phyloP scores from a whole-genome alignment of 768 basidiomycete species.

The Lactarius vividus region DNA sequence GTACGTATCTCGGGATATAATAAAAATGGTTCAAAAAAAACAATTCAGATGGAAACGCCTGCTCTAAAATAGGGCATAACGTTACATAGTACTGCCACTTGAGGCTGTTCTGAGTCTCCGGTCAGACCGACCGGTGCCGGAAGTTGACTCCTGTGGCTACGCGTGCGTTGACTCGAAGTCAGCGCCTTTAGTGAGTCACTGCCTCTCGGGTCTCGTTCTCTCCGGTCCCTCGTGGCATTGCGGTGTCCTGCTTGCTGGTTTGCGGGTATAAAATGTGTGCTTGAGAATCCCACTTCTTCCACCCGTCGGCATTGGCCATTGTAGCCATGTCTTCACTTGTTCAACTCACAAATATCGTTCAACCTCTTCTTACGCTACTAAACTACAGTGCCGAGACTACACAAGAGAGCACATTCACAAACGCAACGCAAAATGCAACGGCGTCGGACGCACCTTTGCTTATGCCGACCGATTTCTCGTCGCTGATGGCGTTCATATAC shows the following conservation, averaged over 20 bases:
- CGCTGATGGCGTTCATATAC: constrained; percentile 45
- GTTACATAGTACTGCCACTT: too few relatives aligned
- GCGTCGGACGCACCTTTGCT: constrained; percentile 1
- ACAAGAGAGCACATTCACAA: neutral
- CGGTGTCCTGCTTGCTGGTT: neutral
- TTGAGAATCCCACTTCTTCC: neutral
- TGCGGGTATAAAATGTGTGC: constrained; percentile 1
- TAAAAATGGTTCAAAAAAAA: too few relatives aligned
- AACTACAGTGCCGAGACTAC: constrained; percentile 3
- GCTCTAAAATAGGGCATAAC: too few relatives aligned
- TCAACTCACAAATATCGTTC: constrained; percentile 2
- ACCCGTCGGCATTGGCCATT: neutral
- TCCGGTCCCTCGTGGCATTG: neutral
- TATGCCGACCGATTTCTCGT: constrained; percentile 32
- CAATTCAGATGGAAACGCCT: too few relatives aligned
- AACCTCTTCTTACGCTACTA: constrained; percentile 11
- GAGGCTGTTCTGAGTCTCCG: too few relatives aligned
- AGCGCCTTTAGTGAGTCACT: neutral
- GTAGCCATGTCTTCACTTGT: constrained; percentile 8
- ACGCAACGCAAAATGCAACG: constrained; percentile 10
- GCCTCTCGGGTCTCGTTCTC: neutral
- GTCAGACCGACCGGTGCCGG: too few relatives aligned
- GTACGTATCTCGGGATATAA: too few relatives aligned
- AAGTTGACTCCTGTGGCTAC: too few relatives aligned
- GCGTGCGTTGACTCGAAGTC: too few relatives aligned